These are phyloP conservation scores for Talaromyces funiculosus DNA, from an alignment of 2,329 filamentous ascomycete genomes.

Conservation along the genomic window DNA sequence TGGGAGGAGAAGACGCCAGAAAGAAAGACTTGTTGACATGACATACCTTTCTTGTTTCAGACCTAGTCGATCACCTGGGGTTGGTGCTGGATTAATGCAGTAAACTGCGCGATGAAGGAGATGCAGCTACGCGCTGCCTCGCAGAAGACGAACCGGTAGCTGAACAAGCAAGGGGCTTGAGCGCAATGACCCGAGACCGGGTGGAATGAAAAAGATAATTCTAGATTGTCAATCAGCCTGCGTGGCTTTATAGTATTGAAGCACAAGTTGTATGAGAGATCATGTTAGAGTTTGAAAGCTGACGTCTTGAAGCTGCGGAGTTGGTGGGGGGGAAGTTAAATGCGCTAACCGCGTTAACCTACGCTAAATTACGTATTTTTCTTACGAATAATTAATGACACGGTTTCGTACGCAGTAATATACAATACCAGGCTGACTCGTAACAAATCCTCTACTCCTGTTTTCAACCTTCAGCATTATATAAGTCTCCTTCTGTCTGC, in stretches of 20 bases:
- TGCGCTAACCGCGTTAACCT: neutral
- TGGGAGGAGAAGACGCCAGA: neutral
- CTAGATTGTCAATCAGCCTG: neutral
- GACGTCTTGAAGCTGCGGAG: neutral
- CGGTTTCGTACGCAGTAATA: neutral
- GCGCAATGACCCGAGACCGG: neutral
- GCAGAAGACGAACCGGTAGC: neutral
- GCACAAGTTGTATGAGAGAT: neutral
- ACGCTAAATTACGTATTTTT: neutral
- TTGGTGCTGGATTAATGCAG: neutral
- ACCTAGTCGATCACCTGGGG: conserved; percentile 1
- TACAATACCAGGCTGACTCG: neutral
- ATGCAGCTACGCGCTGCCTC: neutral
- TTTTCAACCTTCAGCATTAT: too few species aligned
- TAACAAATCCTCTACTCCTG: neutral
- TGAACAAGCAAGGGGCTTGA: conserved; percentile 4
- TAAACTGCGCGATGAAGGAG: neutral
- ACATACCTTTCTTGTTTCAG: conserved; percentile 9
- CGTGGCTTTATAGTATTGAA: neutral
- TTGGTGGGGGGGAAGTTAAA: neutral
- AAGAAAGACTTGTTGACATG: neutral
- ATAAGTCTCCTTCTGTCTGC: too few species aligned
- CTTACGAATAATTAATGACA: neutral
- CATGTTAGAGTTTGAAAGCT: neutral
- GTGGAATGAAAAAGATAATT: neutral